Evolutionary conservation across 176 grass and related monocot species (phyloP), one percentile per base, ranked within the genome.

Genomic region (Raddia distichophylla): DNA sequence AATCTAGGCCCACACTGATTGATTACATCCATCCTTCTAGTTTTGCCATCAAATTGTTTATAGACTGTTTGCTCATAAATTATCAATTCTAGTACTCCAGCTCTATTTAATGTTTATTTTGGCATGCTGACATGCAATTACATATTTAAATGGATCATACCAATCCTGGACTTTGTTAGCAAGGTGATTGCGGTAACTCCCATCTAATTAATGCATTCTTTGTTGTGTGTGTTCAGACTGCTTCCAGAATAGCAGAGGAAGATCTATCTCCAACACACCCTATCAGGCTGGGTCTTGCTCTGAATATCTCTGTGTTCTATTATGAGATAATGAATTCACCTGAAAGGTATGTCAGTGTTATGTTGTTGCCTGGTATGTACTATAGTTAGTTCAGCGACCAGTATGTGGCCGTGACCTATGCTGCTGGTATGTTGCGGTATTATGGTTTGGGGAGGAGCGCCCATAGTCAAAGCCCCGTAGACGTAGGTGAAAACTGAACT

Each of bases 261-360:
- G 86, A 92, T 75, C 86, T 92, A 33, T 75, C 86, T 53, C 86
- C 90, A 42, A 89, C 90, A 64, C 78, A 92, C 69, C 90, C 90
- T 75, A 83, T 86, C 69, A 80, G 90, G 17, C 67, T 92, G 64
- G 86, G 90, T 61, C 67, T 92, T 1, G 90, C 90, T 64, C 78
- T 92, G 83, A 92, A 92, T 82, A 86, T 86, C 69, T 86, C 90
- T 75, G 90, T 92, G 49, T 89, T 92, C 72, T 86, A 92, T 71
- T 89, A 89, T 76, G 90, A 92, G 79, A 92, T 92, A 51, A 89
- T 92, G 90, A 92, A 89, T 40, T 92, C 90, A 67, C 86, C 90
- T 55, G 90, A 92, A 55, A 88, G 83, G 90, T 92, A 89, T 63
- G 55, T 10, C 47, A 6, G 59, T 76, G 18, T 35, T 56, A 43